Evolutionary conservation across 208 protist genomes (phyloP).

Genomic region (Strigomonas oncopelti): DNA sequence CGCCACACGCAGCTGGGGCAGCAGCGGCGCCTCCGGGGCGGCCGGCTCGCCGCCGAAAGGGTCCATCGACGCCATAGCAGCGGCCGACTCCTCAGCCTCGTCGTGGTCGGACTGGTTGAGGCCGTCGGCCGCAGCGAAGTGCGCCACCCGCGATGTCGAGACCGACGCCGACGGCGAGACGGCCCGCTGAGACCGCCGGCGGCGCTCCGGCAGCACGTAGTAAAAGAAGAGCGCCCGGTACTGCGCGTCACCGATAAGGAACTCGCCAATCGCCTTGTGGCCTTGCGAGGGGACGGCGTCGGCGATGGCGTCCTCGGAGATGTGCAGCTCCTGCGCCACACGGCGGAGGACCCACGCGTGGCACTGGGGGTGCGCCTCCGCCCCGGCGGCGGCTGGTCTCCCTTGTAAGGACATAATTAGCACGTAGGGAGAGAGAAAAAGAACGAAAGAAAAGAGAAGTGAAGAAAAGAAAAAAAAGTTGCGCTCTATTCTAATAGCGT

Average conservation of each 20-base stretch:
- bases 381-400: conserved; percentile 22
- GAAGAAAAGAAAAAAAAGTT: neutral
- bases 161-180: neutral
- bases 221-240: conserved; percentile 62
- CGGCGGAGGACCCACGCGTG: conserved; percentile 67
- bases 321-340: conserved; percentile 59
- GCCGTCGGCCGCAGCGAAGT: conserved; percentile 14
- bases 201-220: conserved; percentile 27
- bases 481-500: neutral
- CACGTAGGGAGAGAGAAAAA: neutral
- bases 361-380: conserved; percentile 81
- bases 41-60: conserved; percentile 11
- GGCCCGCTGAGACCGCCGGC: neutral
- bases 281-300: conserved; percentile 44
- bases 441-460: neutral
- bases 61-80: neutral
- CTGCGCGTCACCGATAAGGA: conserved; percentile 80
- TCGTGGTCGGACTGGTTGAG: conserved; percentile 28
- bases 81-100: neutral
- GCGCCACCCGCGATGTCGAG: neutral
- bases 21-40: neutral
- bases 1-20: conserved; percentile 29
- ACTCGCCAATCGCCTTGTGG: conserved; percentile 65
- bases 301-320: conserved; percentile 36
- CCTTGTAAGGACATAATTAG: neutral